These are phyloP conservation scores for Populus nigra DNA, from an alignment of 345 rosid genomes.

Conservation along the genomic window DNA sequence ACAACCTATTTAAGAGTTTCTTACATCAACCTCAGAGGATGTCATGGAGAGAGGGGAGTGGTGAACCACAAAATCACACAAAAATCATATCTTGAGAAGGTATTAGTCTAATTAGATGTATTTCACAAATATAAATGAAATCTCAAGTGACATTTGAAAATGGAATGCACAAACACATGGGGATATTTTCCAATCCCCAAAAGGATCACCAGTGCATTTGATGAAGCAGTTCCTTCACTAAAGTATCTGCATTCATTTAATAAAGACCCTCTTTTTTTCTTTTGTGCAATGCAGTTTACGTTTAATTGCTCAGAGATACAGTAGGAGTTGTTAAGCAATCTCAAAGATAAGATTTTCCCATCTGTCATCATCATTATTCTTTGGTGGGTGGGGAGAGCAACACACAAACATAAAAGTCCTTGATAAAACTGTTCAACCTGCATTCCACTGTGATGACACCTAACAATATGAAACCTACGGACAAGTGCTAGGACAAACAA, in stretches of 20 bases:
- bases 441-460: not conserved
- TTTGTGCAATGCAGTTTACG: not conserved
- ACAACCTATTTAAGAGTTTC: not conserved
- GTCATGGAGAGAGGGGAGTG: not conserved
- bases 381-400: not conserved
- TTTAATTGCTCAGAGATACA: not conserved
- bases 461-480: not conserved
- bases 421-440: not conserved
- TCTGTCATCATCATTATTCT: not conserved
- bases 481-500: not conserved
- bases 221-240: not conserved
- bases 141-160: too few relatives aligned
- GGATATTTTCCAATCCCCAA: not conserved
- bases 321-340: not conserved
- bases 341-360: not conserved
- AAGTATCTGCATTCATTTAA: not conserved
- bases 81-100: not conserved
- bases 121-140: not conserved
- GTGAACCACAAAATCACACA: not conserved
- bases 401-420: not conserved
- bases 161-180: not conserved
- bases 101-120: not conserved
- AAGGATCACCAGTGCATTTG: not conserved
- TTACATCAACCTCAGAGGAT: not conserved
- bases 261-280: not conserved